phyloP scores from a whole-genome alignment of 805 yeast species.

The Yarrowia alimentaria region DNA sequence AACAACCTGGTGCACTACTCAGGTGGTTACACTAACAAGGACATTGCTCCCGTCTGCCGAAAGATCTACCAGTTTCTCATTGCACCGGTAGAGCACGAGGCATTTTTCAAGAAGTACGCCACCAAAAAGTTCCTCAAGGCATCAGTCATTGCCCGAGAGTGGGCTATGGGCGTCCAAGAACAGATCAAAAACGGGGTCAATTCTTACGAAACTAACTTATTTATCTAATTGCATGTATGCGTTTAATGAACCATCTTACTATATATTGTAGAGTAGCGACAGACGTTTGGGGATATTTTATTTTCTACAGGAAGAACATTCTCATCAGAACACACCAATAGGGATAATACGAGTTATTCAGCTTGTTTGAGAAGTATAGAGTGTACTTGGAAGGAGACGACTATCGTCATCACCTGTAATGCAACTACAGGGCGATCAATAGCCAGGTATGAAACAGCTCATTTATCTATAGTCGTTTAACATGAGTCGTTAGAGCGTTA shows the following conservation, averaged over 20 bases:
- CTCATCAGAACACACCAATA: too few species aligned
- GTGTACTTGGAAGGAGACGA: too few species aligned
- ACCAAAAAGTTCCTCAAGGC: constrained; percentile 80
- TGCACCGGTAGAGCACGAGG: constrained; percentile 84
- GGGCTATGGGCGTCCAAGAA: constrained; percentile 35
- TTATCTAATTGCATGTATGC: constrained; percentile 27
- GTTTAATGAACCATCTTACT: constrained; percentile 16
- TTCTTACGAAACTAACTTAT: constrained; percentile 27
- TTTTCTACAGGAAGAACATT: too few species aligned
- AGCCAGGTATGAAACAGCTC: too few species aligned
- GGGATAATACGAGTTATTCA: too few species aligned
- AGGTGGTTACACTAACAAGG: constrained; percentile 79
- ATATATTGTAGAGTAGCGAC: neutral
- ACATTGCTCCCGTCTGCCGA: constrained; percentile 68
- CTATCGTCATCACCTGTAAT: too few species aligned
- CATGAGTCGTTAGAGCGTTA: constrained; percentile 1
- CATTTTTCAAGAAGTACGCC: constrained; percentile 90
- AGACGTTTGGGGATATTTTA: too few species aligned
- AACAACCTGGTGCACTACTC: constrained; percentile 85
- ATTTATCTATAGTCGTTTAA: too few species aligned
- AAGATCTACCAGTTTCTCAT: constrained; percentile 70
- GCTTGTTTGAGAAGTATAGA: too few species aligned
- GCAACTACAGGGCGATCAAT: too few species aligned
- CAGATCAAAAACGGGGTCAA: constrained; percentile 22
- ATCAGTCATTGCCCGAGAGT: constrained; percentile 39